Evolutionary conservation across 345 rosid genomes (phyloP), one percentile per base, ranked within the genome.

Genomic region (Psidium friedrichsthalianum): DNA sequence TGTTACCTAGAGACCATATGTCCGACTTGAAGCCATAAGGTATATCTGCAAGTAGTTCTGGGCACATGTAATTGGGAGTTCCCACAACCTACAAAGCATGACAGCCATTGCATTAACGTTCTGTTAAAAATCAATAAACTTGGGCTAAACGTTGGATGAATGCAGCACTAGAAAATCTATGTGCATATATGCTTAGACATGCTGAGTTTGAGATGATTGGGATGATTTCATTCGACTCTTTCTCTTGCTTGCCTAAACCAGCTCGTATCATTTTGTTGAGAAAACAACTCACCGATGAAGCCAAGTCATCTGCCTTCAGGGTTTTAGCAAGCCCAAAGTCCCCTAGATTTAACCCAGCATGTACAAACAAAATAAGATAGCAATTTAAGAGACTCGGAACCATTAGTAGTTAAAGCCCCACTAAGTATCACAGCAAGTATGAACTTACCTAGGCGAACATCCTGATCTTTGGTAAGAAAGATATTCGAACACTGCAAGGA

Each of bases 51-150:
- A 96, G 98, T 85, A 97, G 92, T 87, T 97, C 99, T 25, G 99
- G 99, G 89, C 99, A 97, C 98, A 97, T 97, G 91, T 96, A 97
- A 89, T 97, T 97, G 83, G 98, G 99, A 88, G 99, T 97, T 90
- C 99, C 99, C 91, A 97, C 99, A 84, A 97, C 98, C 99, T 97
- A 91, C 88, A 86, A 47, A 86, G 74, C 64, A 22, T 86, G 53
- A 47, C n/a, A 64, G 83, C 36, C 78, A 61, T 36, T 69, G 80
- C 25, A 36, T 36, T 69, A 69, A 69, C 1, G 6, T 69, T 69
- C 22, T 36, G 47, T 36, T 32, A 18, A 20, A 69, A 36, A 69
- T 69, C 80, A 36, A 69, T 36, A 36, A 69, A 69, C 76, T 69
- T 36, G 13, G 20, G 80, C 47, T 42, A 36, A 82, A 84, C 36